These are phyloP conservation scores for Chaetomium olivaceum DNA, from an alignment of 2,329 filamentous ascomycete species.

Conservation along the genomic window DNA sequence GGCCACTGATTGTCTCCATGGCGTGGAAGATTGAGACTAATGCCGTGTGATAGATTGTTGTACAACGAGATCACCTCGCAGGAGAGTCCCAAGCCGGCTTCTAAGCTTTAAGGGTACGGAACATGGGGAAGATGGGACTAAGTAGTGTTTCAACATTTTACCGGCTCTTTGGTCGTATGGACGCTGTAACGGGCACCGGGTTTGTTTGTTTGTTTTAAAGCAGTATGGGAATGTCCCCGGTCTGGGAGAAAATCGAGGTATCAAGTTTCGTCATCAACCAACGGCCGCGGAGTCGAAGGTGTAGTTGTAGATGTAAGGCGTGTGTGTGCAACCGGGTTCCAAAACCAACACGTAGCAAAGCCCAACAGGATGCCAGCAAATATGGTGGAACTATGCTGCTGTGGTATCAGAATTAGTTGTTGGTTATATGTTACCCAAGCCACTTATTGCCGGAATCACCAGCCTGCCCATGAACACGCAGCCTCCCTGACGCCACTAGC, in stretches of 20 bases:
- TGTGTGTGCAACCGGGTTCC: not conserved
- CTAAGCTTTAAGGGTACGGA: slow-evolving; percentile 61
- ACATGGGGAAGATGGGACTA: not conserved
- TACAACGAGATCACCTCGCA: slow-evolving; percentile 86
- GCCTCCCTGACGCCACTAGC: not conserved
- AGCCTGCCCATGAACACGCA: no score
- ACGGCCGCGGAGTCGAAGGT: not conserved
- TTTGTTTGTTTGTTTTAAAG: not conserved
- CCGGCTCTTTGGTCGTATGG: not conserved
- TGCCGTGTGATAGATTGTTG: slow-evolving; percentile 58
- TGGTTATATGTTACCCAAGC: not conserved
- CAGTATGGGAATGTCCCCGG: not conserved
- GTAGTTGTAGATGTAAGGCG: not conserved
- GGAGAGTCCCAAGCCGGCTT: slow-evolving; percentile 59
- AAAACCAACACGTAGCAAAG: not conserved
- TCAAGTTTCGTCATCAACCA: not conserved
- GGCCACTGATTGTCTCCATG: not conserved
- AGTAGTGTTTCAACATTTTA: not conserved
- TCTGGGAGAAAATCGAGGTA: slow-evolving; percentile 2
- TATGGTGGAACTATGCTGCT: not conserved
- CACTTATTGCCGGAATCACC: not conserved
- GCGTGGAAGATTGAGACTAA: not conserved
- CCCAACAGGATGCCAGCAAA: not conserved
- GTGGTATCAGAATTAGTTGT: not conserved
- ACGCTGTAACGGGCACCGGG: not conserved